phyloP scores from a whole-genome alignment of 2,329 filamentous ascomycete genomes.

The Grosmannia huntii region DNA sequence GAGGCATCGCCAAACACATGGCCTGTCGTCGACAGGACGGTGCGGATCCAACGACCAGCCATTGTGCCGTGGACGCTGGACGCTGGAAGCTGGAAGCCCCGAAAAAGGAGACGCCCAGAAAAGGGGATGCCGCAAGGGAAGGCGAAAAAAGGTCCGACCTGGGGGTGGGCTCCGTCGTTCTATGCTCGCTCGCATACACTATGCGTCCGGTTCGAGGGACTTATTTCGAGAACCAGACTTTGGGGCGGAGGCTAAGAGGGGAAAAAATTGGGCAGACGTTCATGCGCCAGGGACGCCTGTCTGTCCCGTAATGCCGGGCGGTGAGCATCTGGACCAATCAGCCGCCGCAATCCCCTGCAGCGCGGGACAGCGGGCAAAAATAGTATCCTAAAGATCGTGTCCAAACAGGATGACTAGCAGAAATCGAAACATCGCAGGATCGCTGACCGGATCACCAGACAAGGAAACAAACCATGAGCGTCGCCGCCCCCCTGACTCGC shows the following conservation, averaged over 20 bases:
- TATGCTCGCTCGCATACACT: neutral
- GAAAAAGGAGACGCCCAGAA: neutral
- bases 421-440: neutral
- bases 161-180: neutral
- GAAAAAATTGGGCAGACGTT: neutral
- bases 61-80: conserved; percentile 1
- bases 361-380: neutral
- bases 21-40: conserved; percentile 7
- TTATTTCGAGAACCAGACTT: neutral
- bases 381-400: too few species aligned
- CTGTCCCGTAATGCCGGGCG: neutral
- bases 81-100: neutral
- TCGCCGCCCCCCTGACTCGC: conserved; percentile 7
- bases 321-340: neutral
- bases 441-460: neutral
- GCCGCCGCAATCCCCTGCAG: too few species aligned
- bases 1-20: neutral
- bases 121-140: neutral
- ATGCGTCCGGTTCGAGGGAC: neutral
- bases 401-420: neutral
- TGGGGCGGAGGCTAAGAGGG: neutral
- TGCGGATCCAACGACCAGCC: conserved; percentile 11
- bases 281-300: neutral
- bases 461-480: conserved; percentile 1
- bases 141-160: neutral